These are phyloP conservation scores for Suillus subalutaceus DNA, from an alignment of 768 basidiomycete species.

Conservation along the genomic window DNA sequence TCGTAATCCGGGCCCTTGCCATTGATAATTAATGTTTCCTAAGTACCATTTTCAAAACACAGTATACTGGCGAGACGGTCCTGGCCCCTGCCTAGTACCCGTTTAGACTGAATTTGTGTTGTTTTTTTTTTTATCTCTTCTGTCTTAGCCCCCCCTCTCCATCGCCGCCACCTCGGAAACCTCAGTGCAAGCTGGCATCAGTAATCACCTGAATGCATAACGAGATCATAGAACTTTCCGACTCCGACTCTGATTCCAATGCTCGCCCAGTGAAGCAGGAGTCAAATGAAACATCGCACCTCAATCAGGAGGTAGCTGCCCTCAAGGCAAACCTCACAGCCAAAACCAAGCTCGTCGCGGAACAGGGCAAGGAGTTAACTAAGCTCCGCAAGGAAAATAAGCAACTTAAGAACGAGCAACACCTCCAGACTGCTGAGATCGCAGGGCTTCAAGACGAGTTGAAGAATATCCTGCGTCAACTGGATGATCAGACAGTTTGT, in stretches of 20 bases:
- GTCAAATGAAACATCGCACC: background rate
- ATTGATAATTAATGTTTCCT: background rate
- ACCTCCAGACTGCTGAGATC: constrained; percentile 6
- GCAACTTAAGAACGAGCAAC: background rate
- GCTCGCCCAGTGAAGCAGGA: background rate
- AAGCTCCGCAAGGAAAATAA: constrained; percentile 7
- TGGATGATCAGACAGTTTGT: constrained; percentile 6
- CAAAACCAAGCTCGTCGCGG: background rate
- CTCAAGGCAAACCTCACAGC: background rate
- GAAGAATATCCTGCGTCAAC: constrained; percentile 2
- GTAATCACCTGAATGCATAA: background rate
- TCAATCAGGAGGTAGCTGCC: background rate
- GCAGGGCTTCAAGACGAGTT: constrained; percentile 9
- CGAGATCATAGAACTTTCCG: background rate
- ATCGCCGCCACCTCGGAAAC: background rate
- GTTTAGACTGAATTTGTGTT: background rate
- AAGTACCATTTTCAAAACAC: background rate
- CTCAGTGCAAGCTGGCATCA: background rate
- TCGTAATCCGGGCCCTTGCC: background rate
- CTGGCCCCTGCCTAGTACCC: background rate
- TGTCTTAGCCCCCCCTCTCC: background rate
- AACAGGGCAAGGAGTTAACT: constrained; percentile 1
- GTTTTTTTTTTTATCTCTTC: background rate
- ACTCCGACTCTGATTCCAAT: constrained; percentile 1
- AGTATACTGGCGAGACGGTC: background rate